Conservation (phyloP, 2,329 filamentous ascomycete genomes). For the Pseudogymnoascus sp. region DNA sequence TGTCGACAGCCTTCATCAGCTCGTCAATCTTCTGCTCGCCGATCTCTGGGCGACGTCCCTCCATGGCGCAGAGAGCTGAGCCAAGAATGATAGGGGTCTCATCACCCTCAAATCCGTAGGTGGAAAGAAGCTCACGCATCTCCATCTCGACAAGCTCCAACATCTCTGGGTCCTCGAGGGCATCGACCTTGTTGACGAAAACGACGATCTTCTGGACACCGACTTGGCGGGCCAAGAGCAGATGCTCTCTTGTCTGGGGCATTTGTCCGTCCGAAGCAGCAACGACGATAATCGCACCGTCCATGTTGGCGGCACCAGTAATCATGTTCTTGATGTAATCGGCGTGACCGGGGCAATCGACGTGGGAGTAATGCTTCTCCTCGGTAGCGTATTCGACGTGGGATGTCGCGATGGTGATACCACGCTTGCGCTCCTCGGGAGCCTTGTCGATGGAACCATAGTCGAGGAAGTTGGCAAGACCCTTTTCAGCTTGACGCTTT, state of each 20-base stretch:
- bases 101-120: constrained; percentile 96
- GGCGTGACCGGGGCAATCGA: constrained; percentile 99
- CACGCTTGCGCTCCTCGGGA: constrained; percentile 98
- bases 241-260: constrained; percentile 98
- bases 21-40: constrained; percentile 84
- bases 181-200: constrained; percentile 99
- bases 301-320: constrained; percentile 98
- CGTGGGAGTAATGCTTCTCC: constrained; percentile 93
- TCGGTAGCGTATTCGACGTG: constrained; percentile 99
- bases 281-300: constrained; percentile 97
- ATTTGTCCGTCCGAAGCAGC: constrained; percentile 98
- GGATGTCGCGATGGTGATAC: constrained; percentile 97
- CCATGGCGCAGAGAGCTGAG: constrained; percentile 89
- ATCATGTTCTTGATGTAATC: constrained; percentile 99
- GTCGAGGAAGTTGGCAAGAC: constrained; percentile 87
- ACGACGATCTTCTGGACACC: constrained; percentile 97
- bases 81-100: constrained; percentile 96
- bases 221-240: constrained; percentile 95
- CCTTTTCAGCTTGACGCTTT: constrained; percentile 94
- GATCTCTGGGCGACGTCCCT: constrained; percentile 80
- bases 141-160: constrained; percentile 99
- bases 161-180: constrained; percentile 97
- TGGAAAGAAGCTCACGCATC: constrained; percentile 92
- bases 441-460: constrained; percentile 99
- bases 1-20: constrained; percentile 81